Evolutionary conservation across 306 rosid species (phyloP).

Genomic region (Acacia confusa): DNA sequence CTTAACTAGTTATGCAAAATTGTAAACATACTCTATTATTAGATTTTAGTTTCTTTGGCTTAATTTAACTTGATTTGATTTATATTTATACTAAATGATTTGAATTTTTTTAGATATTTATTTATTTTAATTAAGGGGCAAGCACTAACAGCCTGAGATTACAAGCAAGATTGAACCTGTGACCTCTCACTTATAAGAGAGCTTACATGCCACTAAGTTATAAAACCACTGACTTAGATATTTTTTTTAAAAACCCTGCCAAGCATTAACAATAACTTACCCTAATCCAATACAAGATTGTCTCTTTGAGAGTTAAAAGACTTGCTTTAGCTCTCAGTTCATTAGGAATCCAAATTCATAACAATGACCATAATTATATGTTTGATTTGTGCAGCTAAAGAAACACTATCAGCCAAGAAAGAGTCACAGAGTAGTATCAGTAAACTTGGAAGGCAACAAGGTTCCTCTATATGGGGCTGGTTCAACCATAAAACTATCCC

Average conservation of each 20-base stretch:
- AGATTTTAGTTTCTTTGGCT: not conserved
- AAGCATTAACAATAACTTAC: not conserved
- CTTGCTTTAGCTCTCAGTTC: not conserved
- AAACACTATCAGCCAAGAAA: conserved; percentile 87
- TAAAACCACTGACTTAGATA: not conserved
- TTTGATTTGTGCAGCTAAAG: conserved; percentile 59
- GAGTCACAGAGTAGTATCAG: conserved; percentile 56
- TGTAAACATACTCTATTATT: not conserved
- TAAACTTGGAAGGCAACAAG: conserved; percentile 60
- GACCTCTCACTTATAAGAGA: too few relatives aligned
- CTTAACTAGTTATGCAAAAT: not conserved
- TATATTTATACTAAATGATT: not conserved
- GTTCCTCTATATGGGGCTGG: conserved; percentile 94
- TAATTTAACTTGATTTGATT: not conserved
- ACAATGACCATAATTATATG: not conserved
- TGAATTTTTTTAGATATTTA: not conserved
- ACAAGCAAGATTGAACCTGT: too few relatives aligned
- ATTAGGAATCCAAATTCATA: not conserved
- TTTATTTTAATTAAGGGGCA: too few relatives aligned
- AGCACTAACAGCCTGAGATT: too few relatives aligned
- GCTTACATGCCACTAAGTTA: too few relatives aligned
- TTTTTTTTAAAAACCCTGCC: not conserved
- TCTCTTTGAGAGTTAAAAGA: not conserved
- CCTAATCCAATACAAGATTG: not conserved
- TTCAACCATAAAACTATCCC: conserved; percentile 45